Evolutionary conservation across 306 rosid genomes (phyloP).

Genomic region (Mimosa pudica): DNA sequence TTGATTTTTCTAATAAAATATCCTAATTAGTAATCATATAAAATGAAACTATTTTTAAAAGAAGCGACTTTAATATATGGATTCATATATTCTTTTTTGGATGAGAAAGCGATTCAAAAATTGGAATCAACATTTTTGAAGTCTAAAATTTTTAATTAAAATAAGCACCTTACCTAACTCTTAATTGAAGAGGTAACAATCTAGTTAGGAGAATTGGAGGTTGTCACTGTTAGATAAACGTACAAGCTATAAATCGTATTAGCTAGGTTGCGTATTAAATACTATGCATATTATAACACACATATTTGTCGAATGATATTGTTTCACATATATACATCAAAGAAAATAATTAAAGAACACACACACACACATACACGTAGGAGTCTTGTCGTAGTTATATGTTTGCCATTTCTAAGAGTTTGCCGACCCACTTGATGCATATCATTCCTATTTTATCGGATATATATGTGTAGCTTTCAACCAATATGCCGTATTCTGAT

Average conservation of each 20-base stretch:
- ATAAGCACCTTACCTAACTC: too few relatives aligned
- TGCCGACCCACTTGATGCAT: background rate
- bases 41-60: too few relatives aligned
- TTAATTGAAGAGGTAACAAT: too few relatives aligned
- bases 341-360: background rate
- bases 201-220: too few relatives aligned
- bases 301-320: background rate
- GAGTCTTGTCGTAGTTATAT: background rate
- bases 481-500: background rate
- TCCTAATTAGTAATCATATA: too few relatives aligned
- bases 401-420: background rate
- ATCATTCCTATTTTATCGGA: background rate
- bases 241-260: slow-evolving; percentile 11
- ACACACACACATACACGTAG: background rate
- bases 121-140: too few relatives aligned
- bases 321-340: background rate
- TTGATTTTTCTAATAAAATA: too few relatives aligned
- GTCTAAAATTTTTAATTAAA: too few relatives aligned
- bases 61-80: too few relatives aligned
- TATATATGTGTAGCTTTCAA: background rate
- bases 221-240: slow-evolving; percentile 22
- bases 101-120: too few relatives aligned
- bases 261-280: background rate
- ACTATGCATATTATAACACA: background rate
- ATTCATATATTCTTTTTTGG: too few relatives aligned